Evolutionary conservation across 306 rosid genomes (phyloP).

Genomic region (Vicia villosa): DNA sequence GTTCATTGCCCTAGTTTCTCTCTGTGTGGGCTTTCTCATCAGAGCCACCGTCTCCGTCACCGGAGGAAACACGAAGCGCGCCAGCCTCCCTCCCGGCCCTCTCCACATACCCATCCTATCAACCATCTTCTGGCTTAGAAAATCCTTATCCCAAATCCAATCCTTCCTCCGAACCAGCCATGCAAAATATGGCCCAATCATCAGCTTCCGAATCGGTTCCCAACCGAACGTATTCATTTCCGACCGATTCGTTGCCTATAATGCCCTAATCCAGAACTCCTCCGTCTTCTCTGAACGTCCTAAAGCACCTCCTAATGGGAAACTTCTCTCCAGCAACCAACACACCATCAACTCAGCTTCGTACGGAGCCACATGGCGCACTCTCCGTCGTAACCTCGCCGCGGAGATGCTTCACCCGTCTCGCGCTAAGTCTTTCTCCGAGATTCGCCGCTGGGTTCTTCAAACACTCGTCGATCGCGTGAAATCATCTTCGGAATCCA

Average conservation of each 20-base stretch:
- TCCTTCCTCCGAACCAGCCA: slow-evolving; percentile 2
- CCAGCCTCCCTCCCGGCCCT: slow-evolving; percentile 33
- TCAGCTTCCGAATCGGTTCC: slow-evolving; percentile 28
- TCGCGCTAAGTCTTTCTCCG: slow-evolving; percentile 37
- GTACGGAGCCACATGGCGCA: slow-evolving; percentile 51
- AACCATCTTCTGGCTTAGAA: neutral
- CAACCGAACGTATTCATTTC: slow-evolving; percentile 34
- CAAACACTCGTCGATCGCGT: slow-evolving; percentile 29
- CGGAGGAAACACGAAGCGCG: neutral
- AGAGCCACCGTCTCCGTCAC: neutral
- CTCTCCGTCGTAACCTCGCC: slow-evolving; percentile 51
- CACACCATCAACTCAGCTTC: slow-evolving; percentile 38
- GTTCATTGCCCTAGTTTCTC: neutral
- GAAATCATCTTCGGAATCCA: neutral
- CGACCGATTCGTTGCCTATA: slow-evolving; percentile 41
- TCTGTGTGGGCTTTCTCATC: neutral
- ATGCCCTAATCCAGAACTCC: slow-evolving; percentile 41
- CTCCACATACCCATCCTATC: slow-evolving; percentile 32
- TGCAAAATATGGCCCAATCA: slow-evolving; percentile 46
- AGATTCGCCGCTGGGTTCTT: slow-evolving; percentile 35
- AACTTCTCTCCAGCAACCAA: slow-evolving; percentile 10
- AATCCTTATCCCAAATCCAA: slow-evolving; percentile 18
- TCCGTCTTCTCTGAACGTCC: slow-evolving; percentile 48
- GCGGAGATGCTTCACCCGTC: slow-evolving; percentile 44
- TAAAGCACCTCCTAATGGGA: neutral